These are phyloP conservation scores for Tolypocladium capitatum DNA, from an alignment of 2,329 filamentous ascomycete genomes.

Conservation along the genomic window DNA sequence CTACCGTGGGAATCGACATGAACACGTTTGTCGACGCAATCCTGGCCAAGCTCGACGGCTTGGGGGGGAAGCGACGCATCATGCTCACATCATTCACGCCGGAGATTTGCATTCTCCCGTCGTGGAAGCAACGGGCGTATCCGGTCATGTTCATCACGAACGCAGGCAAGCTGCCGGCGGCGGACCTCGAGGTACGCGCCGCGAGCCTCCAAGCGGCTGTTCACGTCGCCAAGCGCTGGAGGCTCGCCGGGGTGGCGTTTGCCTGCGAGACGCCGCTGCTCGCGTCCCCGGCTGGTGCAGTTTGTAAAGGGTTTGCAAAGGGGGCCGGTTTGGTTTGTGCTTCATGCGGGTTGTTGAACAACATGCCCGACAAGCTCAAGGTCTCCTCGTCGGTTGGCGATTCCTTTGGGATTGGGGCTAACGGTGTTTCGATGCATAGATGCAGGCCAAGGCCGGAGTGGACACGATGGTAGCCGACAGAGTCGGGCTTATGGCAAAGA, in stretches of 20 bases:
- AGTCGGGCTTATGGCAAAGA: too few relatives aligned
- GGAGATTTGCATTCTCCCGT: slow-evolving; percentile 19
- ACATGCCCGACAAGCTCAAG: too few relatives aligned
- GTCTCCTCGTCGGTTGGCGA: too few relatives aligned
- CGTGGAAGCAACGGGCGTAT: slow-evolving; percentile 17
- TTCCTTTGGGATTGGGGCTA: too few relatives aligned
- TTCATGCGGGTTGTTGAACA: slow-evolving; percentile 21
- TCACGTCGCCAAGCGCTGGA: slow-evolving; percentile 23
- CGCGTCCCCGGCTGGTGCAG: slow-evolving; percentile 20
- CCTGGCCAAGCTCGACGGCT: slow-evolving; percentile 4
- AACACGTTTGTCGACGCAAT: too few relatives aligned
- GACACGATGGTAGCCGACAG: too few relatives aligned
- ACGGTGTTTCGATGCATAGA: too few relatives aligned
- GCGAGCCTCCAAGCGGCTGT: slow-evolving; percentile 22
- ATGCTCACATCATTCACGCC: slow-evolving; percentile 23
- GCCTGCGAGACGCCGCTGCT: slow-evolving; percentile 21
- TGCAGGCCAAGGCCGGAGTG: too few relatives aligned
- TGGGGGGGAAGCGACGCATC: slow-evolving; percentile 15
- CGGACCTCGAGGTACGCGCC: slow-evolving; percentile 19
- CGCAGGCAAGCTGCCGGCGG: slow-evolving; percentile 13
- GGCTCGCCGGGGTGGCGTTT: slow-evolving; percentile 21
- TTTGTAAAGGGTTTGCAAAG: slow-evolving; percentile 20
- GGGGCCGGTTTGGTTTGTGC: slow-evolving; percentile 17
- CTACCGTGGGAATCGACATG: too few relatives aligned
- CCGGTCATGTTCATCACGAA: slow-evolving; percentile 21